Evolutionary conservation across 768 basidiomycete species (phyloP).

Genomic region (Cyclocybe aegerita): DNA sequence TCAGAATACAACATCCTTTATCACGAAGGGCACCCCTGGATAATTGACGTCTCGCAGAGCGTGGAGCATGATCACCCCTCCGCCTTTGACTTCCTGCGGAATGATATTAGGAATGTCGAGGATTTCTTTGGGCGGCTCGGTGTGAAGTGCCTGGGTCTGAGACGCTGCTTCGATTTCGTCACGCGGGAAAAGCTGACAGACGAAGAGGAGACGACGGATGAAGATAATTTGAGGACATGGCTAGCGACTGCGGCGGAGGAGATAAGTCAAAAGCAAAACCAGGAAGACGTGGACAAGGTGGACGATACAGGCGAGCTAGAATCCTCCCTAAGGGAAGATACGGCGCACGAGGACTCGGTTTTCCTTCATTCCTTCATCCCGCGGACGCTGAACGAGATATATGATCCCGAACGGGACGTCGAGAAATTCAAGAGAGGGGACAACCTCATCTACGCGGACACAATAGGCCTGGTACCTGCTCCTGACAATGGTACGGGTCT

Average conservation of each 20-base stretch:
- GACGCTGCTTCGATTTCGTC: constrained; percentile 87
- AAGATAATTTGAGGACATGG: constrained; percentile 43
- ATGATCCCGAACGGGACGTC: constrained; percentile 92
- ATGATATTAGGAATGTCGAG: constrained; percentile 89
- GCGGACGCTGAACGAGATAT: constrained; percentile 86
- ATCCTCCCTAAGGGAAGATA: constrained; percentile 16
- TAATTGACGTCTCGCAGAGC: constrained; percentile 98
- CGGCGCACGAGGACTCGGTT: constrained; percentile 79
- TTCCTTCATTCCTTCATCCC: constrained; percentile 94
- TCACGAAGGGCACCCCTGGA: constrained; percentile 76
- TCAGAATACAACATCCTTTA: constrained; percentile 98
- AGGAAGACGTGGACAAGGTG: constrained; percentile 6
- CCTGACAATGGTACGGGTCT: constrained; percentile 1
- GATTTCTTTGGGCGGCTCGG: constrained; percentile 86
- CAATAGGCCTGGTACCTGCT: constrained; percentile 73
- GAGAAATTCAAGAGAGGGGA: constrained; percentile 71
- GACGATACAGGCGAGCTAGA: constrained; percentile 12
- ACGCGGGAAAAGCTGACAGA: constrained; percentile 52
- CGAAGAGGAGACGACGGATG: constrained; percentile 28
- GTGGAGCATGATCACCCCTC: constrained; percentile 98
- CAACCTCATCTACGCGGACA: constrained; percentile 82
- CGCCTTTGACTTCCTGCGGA: constrained; percentile 94
- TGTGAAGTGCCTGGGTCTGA: constrained; percentile 73
- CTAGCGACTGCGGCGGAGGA: constrained; percentile 34
- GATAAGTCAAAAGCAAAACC: constrained; percentile 19